Percentiles rank a stretch among this genome's conserved stretches.
These are phyloP conservation scores for Cornus suecica DNA, from an alignment of 148 eudicot species.

Conservation along the genomic window DNA sequence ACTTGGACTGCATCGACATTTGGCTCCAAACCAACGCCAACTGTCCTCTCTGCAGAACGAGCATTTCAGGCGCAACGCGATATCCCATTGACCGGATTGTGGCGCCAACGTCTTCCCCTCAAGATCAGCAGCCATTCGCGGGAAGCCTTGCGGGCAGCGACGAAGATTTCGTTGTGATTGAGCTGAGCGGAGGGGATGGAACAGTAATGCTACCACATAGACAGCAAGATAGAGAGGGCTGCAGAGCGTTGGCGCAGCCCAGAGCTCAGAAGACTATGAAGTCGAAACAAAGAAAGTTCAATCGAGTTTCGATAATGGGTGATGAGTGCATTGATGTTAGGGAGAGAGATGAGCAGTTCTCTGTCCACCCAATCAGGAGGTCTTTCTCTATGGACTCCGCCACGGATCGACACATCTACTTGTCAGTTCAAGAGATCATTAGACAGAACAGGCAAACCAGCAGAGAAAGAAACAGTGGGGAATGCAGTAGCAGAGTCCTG, in stretches of 20 bases:
- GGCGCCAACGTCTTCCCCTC: constrained; percentile 82
- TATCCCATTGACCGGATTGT: constrained; percentile 44
- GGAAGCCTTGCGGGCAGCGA: constrained; percentile 22
- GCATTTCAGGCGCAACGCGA: constrained; percentile 51
- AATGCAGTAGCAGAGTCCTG: constrained; percentile 32
- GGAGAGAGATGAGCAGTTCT: constrained; percentile 30
- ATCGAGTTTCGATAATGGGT: constrained; percentile 45
- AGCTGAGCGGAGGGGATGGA: constrained; percentile 29
- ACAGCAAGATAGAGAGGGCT: constrained; percentile 17
- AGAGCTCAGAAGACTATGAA: constrained; percentile 13
- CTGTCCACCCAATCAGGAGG: constrained; percentile 37
- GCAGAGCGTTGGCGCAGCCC: constrained; percentile 20
- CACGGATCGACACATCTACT: constrained; percentile 26
- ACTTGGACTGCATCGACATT: constrained; percentile 78
- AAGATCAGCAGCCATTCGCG: constrained; percentile 34
- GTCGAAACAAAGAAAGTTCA: constrained; percentile 22
- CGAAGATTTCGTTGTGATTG: constrained; percentile 55
- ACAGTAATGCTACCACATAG: neutral
- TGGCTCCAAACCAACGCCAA: constrained; percentile 78
- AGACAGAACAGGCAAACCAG: constrained; percentile 13
- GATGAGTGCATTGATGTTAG: constrained; percentile 40
- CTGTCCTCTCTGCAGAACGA: constrained; percentile 80
- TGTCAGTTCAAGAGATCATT: constrained; percentile 31
- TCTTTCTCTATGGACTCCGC: constrained; percentile 62
- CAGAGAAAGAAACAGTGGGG: constrained; percentile 25